Percentiles rank a stretch among this genome's conserved stretches.
Evolutionary conservation across 306 rosid species (phyloP).

Genomic region (Corylus heterophylla): DNA sequence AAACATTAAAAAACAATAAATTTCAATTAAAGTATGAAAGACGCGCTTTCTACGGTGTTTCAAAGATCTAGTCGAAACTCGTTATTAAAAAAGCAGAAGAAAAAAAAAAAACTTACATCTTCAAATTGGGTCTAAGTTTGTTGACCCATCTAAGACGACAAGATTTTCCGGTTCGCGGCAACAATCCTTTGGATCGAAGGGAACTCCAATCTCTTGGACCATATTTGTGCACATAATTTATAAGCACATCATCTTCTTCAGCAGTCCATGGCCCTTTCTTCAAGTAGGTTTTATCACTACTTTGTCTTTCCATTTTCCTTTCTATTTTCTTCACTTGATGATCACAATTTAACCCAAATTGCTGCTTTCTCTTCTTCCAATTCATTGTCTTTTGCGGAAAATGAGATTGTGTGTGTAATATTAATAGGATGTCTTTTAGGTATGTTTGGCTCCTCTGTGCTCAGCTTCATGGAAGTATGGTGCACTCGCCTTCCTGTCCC

Average conservation of each 20-base stretch:
- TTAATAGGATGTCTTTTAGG: no score
- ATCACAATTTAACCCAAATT: no score
- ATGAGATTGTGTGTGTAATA: no score
- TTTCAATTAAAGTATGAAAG: neutral
- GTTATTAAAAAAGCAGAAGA: no score
- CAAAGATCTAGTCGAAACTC: neutral
- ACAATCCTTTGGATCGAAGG: constrained; percentile 66
- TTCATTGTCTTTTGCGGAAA: no score
- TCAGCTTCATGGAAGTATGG: no score
- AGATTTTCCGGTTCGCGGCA: constrained; percentile 60
- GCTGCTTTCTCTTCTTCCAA: no score
- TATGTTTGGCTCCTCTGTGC: no score
- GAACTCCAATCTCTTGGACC: constrained; percentile 75
- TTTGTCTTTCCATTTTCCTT: constrained; percentile 36
- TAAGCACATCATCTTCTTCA: constrained; percentile 63
- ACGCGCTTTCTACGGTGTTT: neutral
- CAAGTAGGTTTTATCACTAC: constrained; percentile 21
- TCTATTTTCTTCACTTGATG: neutral
- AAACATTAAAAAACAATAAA: no score
- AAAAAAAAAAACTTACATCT: constrained; percentile 29
- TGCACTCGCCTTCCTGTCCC: no score
- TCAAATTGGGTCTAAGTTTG: constrained; percentile 61
- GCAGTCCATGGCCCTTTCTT: constrained; percentile 66
- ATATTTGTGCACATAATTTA: constrained; percentile 40
- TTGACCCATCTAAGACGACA: constrained; percentile 70